A percentile compares a stretch with the other conserved stretches of the same genome.
These are phyloP conservation scores for Candida gigantensis DNA, from an alignment of 1,139 yeast genomes.

Conservation along the genomic window DNA sequence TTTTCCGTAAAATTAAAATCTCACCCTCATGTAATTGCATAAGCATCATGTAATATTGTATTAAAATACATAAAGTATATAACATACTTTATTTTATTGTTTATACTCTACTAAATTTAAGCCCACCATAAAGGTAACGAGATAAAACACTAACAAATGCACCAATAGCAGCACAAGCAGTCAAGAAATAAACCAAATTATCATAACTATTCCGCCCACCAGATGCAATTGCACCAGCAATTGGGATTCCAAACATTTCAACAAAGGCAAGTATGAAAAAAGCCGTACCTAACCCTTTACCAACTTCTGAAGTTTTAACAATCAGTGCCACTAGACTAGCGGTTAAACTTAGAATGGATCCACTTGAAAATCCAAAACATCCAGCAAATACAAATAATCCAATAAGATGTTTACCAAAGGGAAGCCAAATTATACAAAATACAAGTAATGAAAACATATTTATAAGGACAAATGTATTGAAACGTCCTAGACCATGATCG, in stretches of 20 bases:
- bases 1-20: constrained; percentile 3
- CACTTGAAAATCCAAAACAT: constrained; percentile 32
- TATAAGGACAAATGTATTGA: constrained; percentile 27
- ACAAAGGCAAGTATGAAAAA: constrained; percentile 35
- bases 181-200: constrained; percentile 30
- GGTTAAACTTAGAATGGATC: constrained; percentile 30
- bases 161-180: constrained; percentile 26
- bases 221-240: constrained; percentile 37
- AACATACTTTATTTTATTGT: neutral
- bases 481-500: constrained; percentile 30
- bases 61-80: neutral
- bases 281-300: constrained; percentile 33
- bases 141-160: constrained; percentile 26
- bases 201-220: constrained; percentile 23
- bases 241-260: constrained; percentile 35
- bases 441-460: constrained; percentile 22
- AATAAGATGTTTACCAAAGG: constrained; percentile 25
- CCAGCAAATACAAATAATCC: constrained; percentile 33
- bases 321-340: constrained; percentile 35
- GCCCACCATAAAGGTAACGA: constrained; percentile 29
- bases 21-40: too few species aligned
- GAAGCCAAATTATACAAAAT: constrained; percentile 29
- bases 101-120: constrained; percentile 14
- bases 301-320: constrained; percentile 30
- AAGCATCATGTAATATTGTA: too few species aligned